Base-by-base conservation (phyloP, 2,329 filamentous ascomycete genomes). In the Fusarium continuum region DNA sequence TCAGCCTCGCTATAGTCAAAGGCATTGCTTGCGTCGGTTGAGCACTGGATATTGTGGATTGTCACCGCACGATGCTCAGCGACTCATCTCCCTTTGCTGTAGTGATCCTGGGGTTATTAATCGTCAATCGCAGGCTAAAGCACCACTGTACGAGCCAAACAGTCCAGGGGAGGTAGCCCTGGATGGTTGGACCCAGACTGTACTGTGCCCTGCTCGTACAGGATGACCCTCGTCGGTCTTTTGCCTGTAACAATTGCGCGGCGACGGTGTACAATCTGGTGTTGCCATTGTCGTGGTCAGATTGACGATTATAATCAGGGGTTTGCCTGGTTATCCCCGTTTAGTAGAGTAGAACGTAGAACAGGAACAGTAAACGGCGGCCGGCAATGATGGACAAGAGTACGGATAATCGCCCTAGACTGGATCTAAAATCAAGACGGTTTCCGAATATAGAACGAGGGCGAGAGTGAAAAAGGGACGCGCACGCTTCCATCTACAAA, bases 91-190 rank as follows among this genome's bases (percentile, higher is more conserved):
- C 36, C 29, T 22, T 44, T 32, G 25, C 19, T 17, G n/a, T 28
- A 22, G 48, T 59, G 32, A 61, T 48, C 32, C 56, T 47, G 39
- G 56, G 38, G 20, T 19, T 41, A 49, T 44, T 61, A 53, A 63
- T 65, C 57, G 62, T 63, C 40, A 65, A 64, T 65, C 51, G 56
- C 57, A 55, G 49, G 49, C 49, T 40, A 54, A 41, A 54, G 43
- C 46, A 20, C 29, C 19, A 28, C 26, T 23, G 14, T 6, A 41
- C 25, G 35, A 32, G 20, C 25, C 19, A 16, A 31, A 36, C 17
- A 29, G 32, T 14, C 43, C 44, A 32, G 31, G 54, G 45, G 4
- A n/a, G n/a, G 13, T 41, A 17, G 22, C 26, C 43, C 55, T 32
- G 41, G 45, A n/a, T n/a, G n/a, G n/a, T n/a, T n/a, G n/a, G n/a